Conservation (phyloP, 192 early-diverging fungal genomes). For the Podila clonocystis region DNA sequence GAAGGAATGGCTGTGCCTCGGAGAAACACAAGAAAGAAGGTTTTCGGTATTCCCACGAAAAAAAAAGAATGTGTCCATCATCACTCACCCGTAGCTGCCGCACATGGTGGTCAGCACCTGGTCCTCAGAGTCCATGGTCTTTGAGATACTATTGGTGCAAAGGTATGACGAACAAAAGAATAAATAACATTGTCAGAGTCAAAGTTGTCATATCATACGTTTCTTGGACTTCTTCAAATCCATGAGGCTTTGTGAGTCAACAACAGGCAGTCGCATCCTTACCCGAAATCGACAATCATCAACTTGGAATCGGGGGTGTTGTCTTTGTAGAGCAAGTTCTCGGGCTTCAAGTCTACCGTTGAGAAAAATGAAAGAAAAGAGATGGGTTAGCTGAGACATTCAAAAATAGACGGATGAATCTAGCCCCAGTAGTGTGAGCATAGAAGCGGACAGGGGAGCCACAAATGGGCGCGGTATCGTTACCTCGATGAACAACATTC, state of each 20-base stretch:
- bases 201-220: neutral
- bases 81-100: constrained; percentile 86
- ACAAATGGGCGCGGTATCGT: neutral
- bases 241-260: too few relatives aligned
- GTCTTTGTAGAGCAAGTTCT: constrained; percentile 86
- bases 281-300: constrained; percentile 90
- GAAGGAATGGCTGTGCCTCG: too few relatives aligned
- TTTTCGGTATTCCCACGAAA: neutral
- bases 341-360: constrained; percentile 78
- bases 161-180: neutral
- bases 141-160: constrained; percentile 64
- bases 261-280: neutral
- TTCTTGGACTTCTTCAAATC: neutral
- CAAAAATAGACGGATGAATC: neutral
- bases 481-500: constrained; percentile 87
- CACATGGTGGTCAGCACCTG: constrained; percentile 82
- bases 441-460: neutral
- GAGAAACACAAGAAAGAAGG: neutral
- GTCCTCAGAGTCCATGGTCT: constrained; percentile 67
- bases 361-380: neutral
- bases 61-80: constrained; percentile 5
- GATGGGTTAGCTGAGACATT: neutral
- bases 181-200: neutral
- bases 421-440: too few relatives aligned
- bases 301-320: constrained; percentile 70